A percentile compares a stretch with the other conserved stretches of the same genome.
Evolutionary conservation across 2,329 filamentous ascomycete genomes (phyloP).

Genomic region (Emergomyces orientalis): DNA sequence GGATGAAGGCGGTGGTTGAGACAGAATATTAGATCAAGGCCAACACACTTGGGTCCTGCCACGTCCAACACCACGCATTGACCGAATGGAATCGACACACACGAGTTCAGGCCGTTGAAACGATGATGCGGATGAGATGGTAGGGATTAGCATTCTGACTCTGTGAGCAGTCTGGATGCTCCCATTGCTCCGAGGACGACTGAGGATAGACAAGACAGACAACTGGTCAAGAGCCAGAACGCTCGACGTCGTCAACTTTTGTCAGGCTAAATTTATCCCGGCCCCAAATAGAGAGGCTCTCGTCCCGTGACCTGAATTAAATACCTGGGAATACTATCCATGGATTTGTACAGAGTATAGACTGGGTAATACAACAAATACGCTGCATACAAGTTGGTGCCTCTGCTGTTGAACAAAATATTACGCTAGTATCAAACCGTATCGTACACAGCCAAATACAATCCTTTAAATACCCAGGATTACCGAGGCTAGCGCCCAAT

Average conservation of each 20-base stretch:
- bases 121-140: not conserved
- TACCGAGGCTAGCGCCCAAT: too few relatives aligned
- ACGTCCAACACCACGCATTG: slow-evolving; percentile 7
- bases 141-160: slow-evolving; percentile 5
- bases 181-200: not conserved
- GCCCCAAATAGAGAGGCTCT: too few relatives aligned
- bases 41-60: slow-evolving; percentile 12
- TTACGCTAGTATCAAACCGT: not conserved
- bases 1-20: slow-evolving; percentile 1
- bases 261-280: too few relatives aligned
- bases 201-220: not conserved
- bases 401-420: not conserved
- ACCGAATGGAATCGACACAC: slow-evolving; percentile 8
- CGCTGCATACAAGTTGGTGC: too few relatives aligned
- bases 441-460: not conserved
- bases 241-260: too few relatives aligned
- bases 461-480: too few relatives aligned
- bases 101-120: slow-evolving; percentile 4
- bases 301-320: too few relatives aligned
- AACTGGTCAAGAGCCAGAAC: too few relatives aligned
- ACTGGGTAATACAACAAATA: too few relatives aligned
- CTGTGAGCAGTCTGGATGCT: not conserved
- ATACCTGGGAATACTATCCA: too few relatives aligned
- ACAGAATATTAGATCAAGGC: slow-evolving; percentile 10
- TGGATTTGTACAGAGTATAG: too few relatives aligned